Base-by-base conservation (phyloP, 805 yeast species). In the Torulaspora microellipsoides region DNA sequence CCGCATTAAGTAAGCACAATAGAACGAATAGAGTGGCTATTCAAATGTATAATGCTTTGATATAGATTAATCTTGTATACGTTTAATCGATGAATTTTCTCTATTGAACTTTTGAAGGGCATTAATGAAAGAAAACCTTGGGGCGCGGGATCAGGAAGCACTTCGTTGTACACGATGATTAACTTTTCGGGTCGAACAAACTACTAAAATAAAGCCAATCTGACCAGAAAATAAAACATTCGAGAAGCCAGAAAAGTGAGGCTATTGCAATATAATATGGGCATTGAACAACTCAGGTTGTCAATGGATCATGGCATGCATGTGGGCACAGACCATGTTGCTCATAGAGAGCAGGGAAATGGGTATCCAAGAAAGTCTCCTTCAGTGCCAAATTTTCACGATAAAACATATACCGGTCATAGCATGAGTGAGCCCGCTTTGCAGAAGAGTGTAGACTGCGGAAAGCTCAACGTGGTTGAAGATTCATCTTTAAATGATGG, bases 371-470 rank as follows among this genome's bases (percentile, higher is more conserved):
- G 37, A 33, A 51, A 52, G 41, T 54, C 59, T 4, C 57, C 57
- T 12, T 55, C 58, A 12, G 50, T 51, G 27, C 60, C 57, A 4
- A 47, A 52, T 30, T 52, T 54, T 38, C 55, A 50, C 31, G 51
- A 42, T 7, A 38, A 25, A 12, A 23, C 40, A 8, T 46, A 44
- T 31, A 28, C 33, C 3, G 35, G 29, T 13, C 17, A 31, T 12
- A 51, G 42, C 28, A 28, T 27, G 11, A 49, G 51, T 38, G 52
- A 41, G 15, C 51, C 51, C 3, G 36, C 39, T 7, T 41, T 47
- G 34, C 36, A 30, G 35, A 36, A 33, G 20, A 41, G 27, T 31
- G 14, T 33, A 7, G 23, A 41, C 9, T 31, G 31, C 3, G 23
- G 28, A 28, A 27, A 31, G 23, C 33, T 40, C 2, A 38, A 33